Evolutionary conservation across 2,329 filamentous ascomycete genomes (phyloP).

Genomic region (Neoarthrinium moseri): DNA sequence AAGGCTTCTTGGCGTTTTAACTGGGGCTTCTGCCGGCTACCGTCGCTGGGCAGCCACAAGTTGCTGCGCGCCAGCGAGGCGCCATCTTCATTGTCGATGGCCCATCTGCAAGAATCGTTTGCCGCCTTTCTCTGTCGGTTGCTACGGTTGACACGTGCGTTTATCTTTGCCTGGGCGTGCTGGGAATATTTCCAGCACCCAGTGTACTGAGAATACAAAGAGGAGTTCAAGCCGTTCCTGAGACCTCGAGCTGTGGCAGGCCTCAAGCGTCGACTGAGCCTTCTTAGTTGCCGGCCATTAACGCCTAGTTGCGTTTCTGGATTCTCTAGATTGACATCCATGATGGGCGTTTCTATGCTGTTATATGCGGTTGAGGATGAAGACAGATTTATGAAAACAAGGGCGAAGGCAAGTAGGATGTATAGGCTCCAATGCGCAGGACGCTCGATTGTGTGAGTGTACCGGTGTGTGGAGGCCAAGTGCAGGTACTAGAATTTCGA

Average conservation of each 20-base stretch:
- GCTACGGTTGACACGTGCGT: constrained; percentile 10
- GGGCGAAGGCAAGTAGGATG: not conserved
- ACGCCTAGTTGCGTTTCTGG: not conserved
- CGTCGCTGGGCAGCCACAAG: constrained; percentile 19
- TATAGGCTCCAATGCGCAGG: constrained; percentile 13
- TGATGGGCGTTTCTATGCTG: not conserved
- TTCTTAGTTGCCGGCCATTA: constrained; percentile 1
- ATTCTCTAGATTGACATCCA: not conserved
- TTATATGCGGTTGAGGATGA: not conserved
- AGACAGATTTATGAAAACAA: not conserved
- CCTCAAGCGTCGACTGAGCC: constrained; percentile 1
- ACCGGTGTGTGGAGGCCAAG: not conserved
- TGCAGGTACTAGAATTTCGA: not conserved
- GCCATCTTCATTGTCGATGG: constrained; percentile 8
- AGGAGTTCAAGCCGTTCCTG: not conserved
- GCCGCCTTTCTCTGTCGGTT: constrained; percentile 11
- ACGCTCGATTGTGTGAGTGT: constrained; percentile 10
- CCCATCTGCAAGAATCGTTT: constrained; percentile 9
- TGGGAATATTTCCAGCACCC: constrained; percentile 1
- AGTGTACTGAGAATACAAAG: not conserved
- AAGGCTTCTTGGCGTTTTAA: constrained; percentile 28
- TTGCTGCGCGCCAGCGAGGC: constrained; percentile 8
- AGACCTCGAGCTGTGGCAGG: not conserved
- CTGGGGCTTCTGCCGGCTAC: constrained; percentile 15
- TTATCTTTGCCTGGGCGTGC: constrained; percentile 1